Evolutionary conservation across 257 asterid genomes (phyloP).

Genomic region (Nicotiana attenuata): DNA sequence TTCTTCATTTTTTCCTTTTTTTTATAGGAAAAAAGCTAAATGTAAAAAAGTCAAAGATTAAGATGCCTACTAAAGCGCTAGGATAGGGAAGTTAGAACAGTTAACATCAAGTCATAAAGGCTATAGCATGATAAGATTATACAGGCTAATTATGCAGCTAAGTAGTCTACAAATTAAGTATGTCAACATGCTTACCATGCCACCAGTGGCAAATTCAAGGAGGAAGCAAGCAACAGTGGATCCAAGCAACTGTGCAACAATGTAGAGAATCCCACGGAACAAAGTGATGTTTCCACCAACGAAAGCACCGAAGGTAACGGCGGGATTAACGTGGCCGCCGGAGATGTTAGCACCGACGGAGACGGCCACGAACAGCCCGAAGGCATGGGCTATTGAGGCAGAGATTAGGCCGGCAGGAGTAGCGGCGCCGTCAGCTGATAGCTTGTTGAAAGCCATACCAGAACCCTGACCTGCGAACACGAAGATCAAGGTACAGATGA

Average conservation of each 20-base stretch:
- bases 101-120: too few species aligned
- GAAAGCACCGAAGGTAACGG: conserved; percentile 53
- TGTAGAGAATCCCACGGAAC: conserved; percentile 46
- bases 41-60: too few species aligned
- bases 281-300: conserved; percentile 55
- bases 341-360: conserved; percentile 52
- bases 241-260: conserved; percentile 56
- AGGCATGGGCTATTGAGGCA: conserved; percentile 50
- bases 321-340: conserved; percentile 72
- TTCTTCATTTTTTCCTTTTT: too few species aligned
- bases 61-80: too few species aligned
- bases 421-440: conserved; percentile 21
- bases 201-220: conserved; percentile 43
- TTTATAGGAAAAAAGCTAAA: too few species aligned
- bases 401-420: conserved; percentile 40
- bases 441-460: conserved; percentile 45
- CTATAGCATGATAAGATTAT: too few species aligned
- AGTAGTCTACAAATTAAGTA: too few species aligned
- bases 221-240: conserved; percentile 40
- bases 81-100: too few species aligned
- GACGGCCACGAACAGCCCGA: conserved; percentile 53
- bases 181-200: conserved; percentile 23
- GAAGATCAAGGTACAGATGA: conserved; percentile 48
- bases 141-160: too few species aligned
- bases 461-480: conserved; percentile 66